Evolutionary conservation across 805 yeast species (phyloP).

Genomic region (Sugiyamaella smithiae): DNA sequence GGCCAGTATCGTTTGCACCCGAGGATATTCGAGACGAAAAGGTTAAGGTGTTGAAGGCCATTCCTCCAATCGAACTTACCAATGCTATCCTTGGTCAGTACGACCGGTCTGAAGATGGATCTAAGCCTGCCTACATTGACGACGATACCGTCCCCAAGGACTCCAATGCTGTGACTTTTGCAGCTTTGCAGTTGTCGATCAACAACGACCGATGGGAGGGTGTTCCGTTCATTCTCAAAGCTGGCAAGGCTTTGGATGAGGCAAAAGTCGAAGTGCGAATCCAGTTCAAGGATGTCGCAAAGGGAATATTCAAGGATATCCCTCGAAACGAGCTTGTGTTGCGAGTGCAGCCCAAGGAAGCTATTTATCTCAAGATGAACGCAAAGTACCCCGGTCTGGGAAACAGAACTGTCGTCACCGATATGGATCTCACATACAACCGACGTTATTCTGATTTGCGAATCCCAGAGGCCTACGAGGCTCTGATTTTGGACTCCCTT

Average conservation of each 20-base stretch:
- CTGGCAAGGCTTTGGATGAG: conserved; percentile 95
- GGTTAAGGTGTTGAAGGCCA: conserved; percentile 84
- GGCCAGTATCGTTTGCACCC: conserved; percentile 87
- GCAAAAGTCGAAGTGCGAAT: conserved; percentile 93
- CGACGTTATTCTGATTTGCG: conserved; percentile 80
- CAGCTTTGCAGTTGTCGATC: conserved; percentile 76
- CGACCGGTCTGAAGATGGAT: conserved; percentile 75
- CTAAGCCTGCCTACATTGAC: conserved; percentile 86
- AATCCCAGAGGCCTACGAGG: conserved; percentile 98
- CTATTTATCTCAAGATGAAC: conserved; percentile 89
- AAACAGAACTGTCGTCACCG: conserved; percentile 77
- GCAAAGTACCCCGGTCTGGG: conserved; percentile 91
- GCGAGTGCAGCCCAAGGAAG: conserved; percentile 92
- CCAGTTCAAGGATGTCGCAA: conserved; percentile 83
- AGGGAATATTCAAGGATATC: conserved; percentile 75
- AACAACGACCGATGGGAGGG: conserved; percentile 98
- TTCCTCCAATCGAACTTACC: conserved; percentile 60
- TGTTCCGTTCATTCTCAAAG: conserved; percentile 92
- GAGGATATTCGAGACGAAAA: conserved; percentile 96
- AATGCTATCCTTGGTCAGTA: conserved; percentile 88
- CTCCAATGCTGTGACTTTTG: conserved; percentile 89
- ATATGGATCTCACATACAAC: conserved; percentile 83
- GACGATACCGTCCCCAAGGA: conserved; percentile 82
- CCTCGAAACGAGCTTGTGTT: conserved; percentile 92
- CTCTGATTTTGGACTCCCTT: conserved; percentile 85